These are phyloP conservation scores for Fusarium sp. DNA, from an alignment of 2,329 filamentous ascomycete genomes.

Conservation along the genomic window DNA sequence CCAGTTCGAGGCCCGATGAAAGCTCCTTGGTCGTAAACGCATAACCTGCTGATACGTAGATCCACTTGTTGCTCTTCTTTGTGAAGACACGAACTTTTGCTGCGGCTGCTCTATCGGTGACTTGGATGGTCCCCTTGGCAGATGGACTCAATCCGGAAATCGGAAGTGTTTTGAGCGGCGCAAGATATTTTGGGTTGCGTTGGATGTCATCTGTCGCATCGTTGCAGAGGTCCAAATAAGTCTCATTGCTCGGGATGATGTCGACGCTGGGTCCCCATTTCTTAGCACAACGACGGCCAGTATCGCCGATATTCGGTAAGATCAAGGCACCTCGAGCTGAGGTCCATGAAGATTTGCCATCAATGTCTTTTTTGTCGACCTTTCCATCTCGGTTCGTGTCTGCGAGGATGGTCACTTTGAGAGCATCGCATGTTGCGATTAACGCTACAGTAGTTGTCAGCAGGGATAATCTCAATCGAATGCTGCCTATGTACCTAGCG, in stretches of 20 bases:
- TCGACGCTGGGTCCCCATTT: background rate
- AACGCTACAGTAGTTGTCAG: background rate
- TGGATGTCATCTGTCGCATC: slow-evolving; percentile 49
- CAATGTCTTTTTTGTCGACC: slow-evolving; percentile 40
- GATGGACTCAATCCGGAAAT: slow-evolving; percentile 14
- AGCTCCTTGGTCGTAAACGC: slow-evolving; percentile 44
- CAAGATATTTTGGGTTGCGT: slow-evolving; percentile 43
- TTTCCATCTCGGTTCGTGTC: slow-evolving; percentile 51
- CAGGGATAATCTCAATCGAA: rapidly evolving
- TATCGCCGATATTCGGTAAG: slow-evolving; percentile 51
- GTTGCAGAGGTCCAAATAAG: slow-evolving; percentile 45
- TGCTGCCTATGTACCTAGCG: background rate
- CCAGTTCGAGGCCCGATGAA: slow-evolving; percentile 44
- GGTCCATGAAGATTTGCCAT: slow-evolving; percentile 40
- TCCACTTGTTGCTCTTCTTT: slow-evolving; percentile 39
- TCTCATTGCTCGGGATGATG: slow-evolving; percentile 14
- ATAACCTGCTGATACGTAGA: slow-evolving; percentile 32
- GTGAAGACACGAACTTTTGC: slow-evolving; percentile 44
- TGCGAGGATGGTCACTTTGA: slow-evolving; percentile 40
- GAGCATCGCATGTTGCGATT: slow-evolving; percentile 5
- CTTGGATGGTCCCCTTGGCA: slow-evolving; percentile 27
- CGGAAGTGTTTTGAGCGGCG: slow-evolving; percentile 46
- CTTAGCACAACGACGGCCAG: slow-evolving; percentile 42
- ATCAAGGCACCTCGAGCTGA: slow-evolving; percentile 46
- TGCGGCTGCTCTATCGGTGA: slow-evolving; percentile 11